Evolutionary conservation across 129 eudicot genomes (phyloP), one percentile per base, ranked within the genome.

Genomic region (Flaveria ramosissima): DNA sequence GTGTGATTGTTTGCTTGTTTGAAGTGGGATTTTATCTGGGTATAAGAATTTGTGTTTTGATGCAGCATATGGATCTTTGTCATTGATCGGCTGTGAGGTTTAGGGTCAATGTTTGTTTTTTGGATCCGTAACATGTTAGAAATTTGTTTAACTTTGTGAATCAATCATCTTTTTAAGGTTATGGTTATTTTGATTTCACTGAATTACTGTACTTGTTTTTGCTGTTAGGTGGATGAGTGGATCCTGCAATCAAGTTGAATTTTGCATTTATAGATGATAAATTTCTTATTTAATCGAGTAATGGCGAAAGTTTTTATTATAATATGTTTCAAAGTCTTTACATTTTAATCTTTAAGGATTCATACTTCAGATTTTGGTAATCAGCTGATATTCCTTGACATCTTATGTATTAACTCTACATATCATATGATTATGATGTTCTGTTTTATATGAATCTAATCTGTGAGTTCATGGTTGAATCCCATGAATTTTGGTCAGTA

Each of bases 211-310:
- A 27, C 69, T 70, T 79, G 59, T 72, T 79, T 79, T 57, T 57
- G 15, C 9, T 36, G 41, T 36, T 36, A 5, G 41, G 41, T 36
- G 41, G 36, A 30, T 30, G 2, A 2, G 36, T 30, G 36, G 41
- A 36, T 36, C 41, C 41, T 73, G 79, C 27, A 7, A 53, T 65
- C 41, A 65, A 80, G 84, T 80, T 74, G 75, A 80, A 74, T 74
- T 73, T 73, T 73, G 75, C 52, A 3, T 66, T 66, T 1, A 19
- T 30, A 30, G 36, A 27, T 27, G 32, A 27, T 27, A 27, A 27
- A 2, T 2, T 27, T 27, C 2, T 30, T 30, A 30, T 4, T 30
- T 39, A 50, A 23, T 4, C 7, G 53, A 65, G 50, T 50, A 76
- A 66, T 30, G 55, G 21, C 14, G 3, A 74, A 62, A 1, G 1